Evolutionary conservation across 2,329 filamentous ascomycete species (phyloP).

Genomic region (Waltergamsia citrina): DNA sequence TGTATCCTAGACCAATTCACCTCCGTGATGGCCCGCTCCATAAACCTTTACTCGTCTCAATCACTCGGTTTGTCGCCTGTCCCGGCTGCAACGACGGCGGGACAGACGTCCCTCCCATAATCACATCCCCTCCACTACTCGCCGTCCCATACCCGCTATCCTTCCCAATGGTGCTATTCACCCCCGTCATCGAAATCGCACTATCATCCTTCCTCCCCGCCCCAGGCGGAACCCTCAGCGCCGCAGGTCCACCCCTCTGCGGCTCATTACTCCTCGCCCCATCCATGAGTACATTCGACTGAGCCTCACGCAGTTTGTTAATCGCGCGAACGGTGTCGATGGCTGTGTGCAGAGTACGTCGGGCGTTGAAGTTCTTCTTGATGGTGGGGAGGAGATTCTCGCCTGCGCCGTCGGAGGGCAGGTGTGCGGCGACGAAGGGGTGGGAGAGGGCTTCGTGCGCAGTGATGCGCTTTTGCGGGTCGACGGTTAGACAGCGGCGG

Average conservation of each 20-base stretch:
- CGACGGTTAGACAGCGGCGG: slow-evolving; percentile 80
- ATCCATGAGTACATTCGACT: slow-evolving; percentile 52
- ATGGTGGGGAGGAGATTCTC: slow-evolving; percentile 58
- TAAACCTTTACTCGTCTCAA: slow-evolving; percentile 56
- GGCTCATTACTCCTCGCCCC: slow-evolving; percentile 45
- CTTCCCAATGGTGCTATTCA: slow-evolving; percentile 40
- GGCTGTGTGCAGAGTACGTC: slow-evolving; percentile 58
- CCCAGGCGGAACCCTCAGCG: slow-evolving; percentile 10
- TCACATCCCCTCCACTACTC: slow-evolving; percentile 29
- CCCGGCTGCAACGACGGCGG: slow-evolving; percentile 46
- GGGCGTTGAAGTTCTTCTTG: slow-evolving; percentile 67
- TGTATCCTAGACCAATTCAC: not conserved
- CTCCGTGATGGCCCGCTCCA: slow-evolving; percentile 34
- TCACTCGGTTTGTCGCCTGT: slow-evolving; percentile 42
- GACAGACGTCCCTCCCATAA: slow-evolving; percentile 37
- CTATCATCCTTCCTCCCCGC: slow-evolving; percentile 31
- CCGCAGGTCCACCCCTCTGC: slow-evolving; percentile 18
- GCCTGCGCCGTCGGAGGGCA: slow-evolving; percentile 35
- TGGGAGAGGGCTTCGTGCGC: slow-evolving; percentile 69
- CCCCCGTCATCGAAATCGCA: slow-evolving; percentile 29
- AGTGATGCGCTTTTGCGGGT: slow-evolving; percentile 80
- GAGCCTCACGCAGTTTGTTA: slow-evolving; percentile 59
- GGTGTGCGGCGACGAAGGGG: slow-evolving; percentile 50
- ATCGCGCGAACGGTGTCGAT: slow-evolving; percentile 64
- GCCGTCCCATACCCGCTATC: no score